Conservation (phyloP, 2,329 filamentous ascomycete genomes). For the Monilinia polystroma region DNA sequence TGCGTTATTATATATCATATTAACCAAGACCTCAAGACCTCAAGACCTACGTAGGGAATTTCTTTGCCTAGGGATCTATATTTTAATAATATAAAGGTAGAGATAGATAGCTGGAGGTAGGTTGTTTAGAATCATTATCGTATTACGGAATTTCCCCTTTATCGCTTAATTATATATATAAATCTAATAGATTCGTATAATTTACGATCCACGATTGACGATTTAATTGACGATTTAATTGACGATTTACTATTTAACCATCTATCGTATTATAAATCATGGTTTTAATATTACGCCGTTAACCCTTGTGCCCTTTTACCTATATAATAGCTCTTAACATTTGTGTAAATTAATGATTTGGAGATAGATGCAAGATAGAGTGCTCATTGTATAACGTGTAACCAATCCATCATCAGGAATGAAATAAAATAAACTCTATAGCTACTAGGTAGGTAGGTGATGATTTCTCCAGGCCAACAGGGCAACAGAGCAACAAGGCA, state of each 20-base stretch:
- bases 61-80: too few relatives aligned
- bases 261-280: background rate
- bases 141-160: too few relatives aligned
- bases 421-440: background rate
- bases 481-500: background rate
- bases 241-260: too few relatives aligned
- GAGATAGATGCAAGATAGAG: slow-evolving; percentile 19
- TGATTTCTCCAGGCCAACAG: background rate
- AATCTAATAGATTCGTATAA: too few relatives aligned
- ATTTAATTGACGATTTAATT: too few relatives aligned
- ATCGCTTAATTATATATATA: too few relatives aligned
- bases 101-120: too few relatives aligned
- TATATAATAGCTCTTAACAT: background rate
- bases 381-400: background rate
- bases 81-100: too few relatives aligned
- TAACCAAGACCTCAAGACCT: too few relatives aligned
- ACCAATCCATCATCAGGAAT: background rate
- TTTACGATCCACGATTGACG: too few relatives aligned
- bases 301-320: background rate
- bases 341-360: slow-evolving; percentile 5
- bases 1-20: background rate
- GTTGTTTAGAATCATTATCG: too few relatives aligned
- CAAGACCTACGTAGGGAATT: too few relatives aligned
- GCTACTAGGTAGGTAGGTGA: background rate
- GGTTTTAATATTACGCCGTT: background rate